phyloP scores from a whole-genome alignment of 2,329 filamentous ascomycete species.

The Aspergillus cejpii region DNA sequence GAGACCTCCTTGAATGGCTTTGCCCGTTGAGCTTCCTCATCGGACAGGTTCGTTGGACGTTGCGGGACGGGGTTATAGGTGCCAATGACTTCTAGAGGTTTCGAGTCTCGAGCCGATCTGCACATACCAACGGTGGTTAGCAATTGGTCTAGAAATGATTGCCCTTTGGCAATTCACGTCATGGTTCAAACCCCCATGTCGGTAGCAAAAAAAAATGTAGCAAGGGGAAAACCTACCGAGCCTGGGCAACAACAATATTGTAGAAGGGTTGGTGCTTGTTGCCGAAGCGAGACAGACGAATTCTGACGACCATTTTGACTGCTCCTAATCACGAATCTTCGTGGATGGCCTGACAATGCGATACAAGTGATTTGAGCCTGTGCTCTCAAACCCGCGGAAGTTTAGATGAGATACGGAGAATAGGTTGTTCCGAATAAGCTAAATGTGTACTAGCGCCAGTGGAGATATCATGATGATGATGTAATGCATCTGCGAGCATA shows the following conservation, averaged over 20 bases:
- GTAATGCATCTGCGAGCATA: constrained; percentile 20
- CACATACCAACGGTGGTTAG: constrained; percentile 4
- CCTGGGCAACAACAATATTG: constrained; percentile 94
- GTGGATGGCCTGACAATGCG: neutral
- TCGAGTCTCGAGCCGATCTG: constrained; percentile 78
- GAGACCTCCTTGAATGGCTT: constrained; percentile 85
- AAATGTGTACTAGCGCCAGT: constrained; percentile 21
- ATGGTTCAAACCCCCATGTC: no score
- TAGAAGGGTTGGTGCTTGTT: constrained; percentile 84
- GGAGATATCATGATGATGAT: constrained; percentile 14
- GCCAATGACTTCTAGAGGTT: constrained; percentile 86
- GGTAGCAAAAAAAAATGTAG: constrained; percentile 1
- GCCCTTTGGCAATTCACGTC: constrained; percentile 1
- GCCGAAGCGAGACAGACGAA: constrained; percentile 89
- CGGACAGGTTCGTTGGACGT: constrained; percentile 43
- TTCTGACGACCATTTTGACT: constrained; percentile 76
- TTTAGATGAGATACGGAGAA: constrained; percentile 22
- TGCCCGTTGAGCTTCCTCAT: constrained; percentile 46
- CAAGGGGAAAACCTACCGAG: constrained; percentile 55
- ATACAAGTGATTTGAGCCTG: neutral
- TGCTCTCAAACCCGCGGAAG: constrained; percentile 18
- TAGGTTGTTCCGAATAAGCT: constrained; percentile 19
- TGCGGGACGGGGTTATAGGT: constrained; percentile 57
- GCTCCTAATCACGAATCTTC: neutral
- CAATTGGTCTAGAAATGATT: neutral